Evolutionary conservation across 257 asterid genomes (phyloP).

Genomic region (Solanum chmielewskii): DNA sequence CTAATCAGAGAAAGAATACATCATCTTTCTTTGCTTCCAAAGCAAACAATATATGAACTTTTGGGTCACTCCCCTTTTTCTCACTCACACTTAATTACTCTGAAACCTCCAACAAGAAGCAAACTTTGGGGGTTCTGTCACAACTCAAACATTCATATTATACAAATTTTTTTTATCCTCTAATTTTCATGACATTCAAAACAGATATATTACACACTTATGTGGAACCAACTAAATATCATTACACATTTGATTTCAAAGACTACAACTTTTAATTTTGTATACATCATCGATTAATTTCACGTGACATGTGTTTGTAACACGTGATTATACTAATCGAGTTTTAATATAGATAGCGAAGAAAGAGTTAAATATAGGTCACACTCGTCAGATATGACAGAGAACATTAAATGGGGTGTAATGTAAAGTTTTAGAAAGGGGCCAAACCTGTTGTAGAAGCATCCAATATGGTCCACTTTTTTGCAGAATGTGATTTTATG

Average conservation of each 20-base stretch:
- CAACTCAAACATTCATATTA: neutral
- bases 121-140: neutral
- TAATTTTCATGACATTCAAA: neutral
- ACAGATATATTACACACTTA: too few relatives aligned
- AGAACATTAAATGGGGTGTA: neutral
- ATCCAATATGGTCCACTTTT: constrained; percentile 17
- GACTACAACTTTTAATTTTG: neutral
- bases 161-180: neutral
- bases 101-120: neutral
- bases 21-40: neutral
- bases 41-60: neutral
- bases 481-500: neutral
- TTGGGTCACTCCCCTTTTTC: neutral
- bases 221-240: neutral
- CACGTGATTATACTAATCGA: fast-evolving
- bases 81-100: neutral
- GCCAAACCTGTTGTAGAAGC: neutral
- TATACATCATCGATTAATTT: neutral
- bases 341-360: fast-evolving
- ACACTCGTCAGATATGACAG: neutral
- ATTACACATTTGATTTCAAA: neutral
- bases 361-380: neutral
- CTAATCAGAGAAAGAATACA: neutral
- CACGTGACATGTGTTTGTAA: neutral
- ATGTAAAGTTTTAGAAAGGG: neutral